These are phyloP conservation scores for Pleoardoris graminearum DNA, from an alignment of 2,329 filamentous ascomycete species.

Conservation along the genomic window DNA sequence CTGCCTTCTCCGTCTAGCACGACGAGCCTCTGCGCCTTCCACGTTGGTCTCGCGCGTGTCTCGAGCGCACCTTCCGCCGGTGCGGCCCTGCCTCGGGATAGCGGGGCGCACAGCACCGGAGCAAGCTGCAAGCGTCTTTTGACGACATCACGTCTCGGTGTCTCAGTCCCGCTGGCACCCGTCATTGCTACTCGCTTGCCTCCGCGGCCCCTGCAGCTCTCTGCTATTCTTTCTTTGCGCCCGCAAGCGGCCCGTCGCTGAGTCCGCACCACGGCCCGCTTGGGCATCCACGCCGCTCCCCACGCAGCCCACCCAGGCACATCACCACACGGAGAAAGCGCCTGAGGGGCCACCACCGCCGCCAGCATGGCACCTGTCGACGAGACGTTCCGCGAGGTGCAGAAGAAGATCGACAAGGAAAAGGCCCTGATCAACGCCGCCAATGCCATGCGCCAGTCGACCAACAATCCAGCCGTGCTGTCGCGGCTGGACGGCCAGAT, in stretches of 20 bases:
- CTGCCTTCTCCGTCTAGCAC: background rate
- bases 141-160: constrained; percentile 14
- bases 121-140: constrained; percentile 7
- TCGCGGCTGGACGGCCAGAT: constrained; percentile 92
- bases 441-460: constrained; percentile 92
- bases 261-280: constrained; percentile 25
- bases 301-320: constrained; percentile 30
- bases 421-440: constrained; percentile 93
- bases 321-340: constrained; percentile 24
- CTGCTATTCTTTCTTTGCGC: constrained; percentile 17
- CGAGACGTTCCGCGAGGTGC: constrained; percentile 74
- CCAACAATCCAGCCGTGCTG: constrained; percentile 88
- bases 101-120: constrained; percentile 11
- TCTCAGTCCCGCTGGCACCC: constrained; percentile 12
- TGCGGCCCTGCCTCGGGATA: background rate
- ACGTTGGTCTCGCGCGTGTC: constrained; percentile 1
- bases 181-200: constrained; percentile 19
- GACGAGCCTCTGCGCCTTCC: background rate
- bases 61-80: background rate
- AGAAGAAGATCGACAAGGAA: constrained; percentile 97
- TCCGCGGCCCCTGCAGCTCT: constrained; percentile 1
- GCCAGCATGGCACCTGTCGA: constrained; percentile 60
- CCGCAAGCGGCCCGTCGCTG: constrained; percentile 6
- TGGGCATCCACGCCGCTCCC: constrained; percentile 27
- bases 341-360: constrained; percentile 18